These are phyloP conservation scores for Fusarium sp. DNA, from an alignment of 2,329 filamentous ascomycete species.

Conservation along the genomic window DNA sequence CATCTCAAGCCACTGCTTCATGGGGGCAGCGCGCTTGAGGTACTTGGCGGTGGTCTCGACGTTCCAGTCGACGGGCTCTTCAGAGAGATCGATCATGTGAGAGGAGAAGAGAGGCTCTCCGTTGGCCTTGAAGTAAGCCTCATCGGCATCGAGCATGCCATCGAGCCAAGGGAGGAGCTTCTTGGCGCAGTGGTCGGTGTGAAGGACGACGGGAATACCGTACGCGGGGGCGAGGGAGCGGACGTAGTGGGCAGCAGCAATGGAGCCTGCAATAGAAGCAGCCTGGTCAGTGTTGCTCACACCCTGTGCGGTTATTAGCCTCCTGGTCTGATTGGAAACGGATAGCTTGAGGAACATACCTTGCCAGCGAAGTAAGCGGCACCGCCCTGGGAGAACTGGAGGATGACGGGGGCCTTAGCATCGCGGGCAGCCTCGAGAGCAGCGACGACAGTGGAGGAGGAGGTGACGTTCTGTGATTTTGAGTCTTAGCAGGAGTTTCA, in stretches of 20 bases:
- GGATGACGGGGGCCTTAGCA: slow-evolving; percentile 87
- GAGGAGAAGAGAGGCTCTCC: slow-evolving; percentile 93
- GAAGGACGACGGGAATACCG: slow-evolving; percentile 88
- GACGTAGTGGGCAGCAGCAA: slow-evolving; percentile 94
- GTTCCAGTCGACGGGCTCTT: slow-evolving; percentile 91
- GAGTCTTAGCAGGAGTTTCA: slow-evolving; percentile 3
- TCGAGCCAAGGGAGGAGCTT: slow-evolving; percentile 99
- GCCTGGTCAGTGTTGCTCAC: slow-evolving; percentile 82
- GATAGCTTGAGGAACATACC: slow-evolving; percentile 53
- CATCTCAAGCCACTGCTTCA: slow-evolving; percentile 99
- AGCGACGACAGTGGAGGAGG: slow-evolving; percentile 79
- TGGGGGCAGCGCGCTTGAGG: slow-evolving; percentile 90
- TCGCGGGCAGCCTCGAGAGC: slow-evolving; percentile 95
- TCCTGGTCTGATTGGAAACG: slow-evolving; percentile 17
- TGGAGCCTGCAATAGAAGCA: slow-evolving; percentile 85
- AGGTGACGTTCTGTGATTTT: slow-evolving; percentile 78
- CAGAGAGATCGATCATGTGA: slow-evolving; percentile 98
- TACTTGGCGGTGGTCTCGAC: slow-evolving; percentile 91
- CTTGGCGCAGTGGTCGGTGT: slow-evolving; percentile 99
- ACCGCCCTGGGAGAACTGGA: slow-evolving; percentile 94
- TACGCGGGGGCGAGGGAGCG: slow-evolving; percentile 86
- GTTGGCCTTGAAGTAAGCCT: slow-evolving; percentile 92
- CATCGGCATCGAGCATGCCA: slow-evolving; percentile 93
- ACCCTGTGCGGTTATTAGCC: slow-evolving; percentile 58
- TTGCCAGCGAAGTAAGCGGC: slow-evolving; percentile 93